Evolutionary conservation across 495 filamentous ascomycete species (phyloP).

Genomic region (Daldinia vernicosa): DNA sequence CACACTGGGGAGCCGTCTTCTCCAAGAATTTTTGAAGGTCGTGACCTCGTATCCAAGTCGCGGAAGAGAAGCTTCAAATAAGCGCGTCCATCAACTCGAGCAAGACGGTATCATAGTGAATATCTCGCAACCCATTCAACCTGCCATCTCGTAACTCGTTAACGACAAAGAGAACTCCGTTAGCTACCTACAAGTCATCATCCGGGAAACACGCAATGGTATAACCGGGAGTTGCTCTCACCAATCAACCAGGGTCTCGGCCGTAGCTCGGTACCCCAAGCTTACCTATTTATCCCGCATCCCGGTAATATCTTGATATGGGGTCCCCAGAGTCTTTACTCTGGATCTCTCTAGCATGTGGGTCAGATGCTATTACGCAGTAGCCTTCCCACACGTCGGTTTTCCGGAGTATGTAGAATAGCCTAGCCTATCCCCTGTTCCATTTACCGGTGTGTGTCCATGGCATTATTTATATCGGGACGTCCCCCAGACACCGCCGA

Average conservation of each 20-base stretch:
- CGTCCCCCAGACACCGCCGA: constrained; percentile 1
- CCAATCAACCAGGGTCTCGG: constrained; percentile 33
- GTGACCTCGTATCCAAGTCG: background rate
- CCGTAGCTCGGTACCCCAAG: constrained; percentile 34
- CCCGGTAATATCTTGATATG: constrained; percentile 34
- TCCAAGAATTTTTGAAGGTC: constrained; percentile 21
- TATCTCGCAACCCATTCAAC: background rate
- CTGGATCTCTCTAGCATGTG: constrained; percentile 7
- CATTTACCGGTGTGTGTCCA: background rate
- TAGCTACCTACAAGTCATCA: background rate
- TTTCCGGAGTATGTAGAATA: constrained; percentile 18
- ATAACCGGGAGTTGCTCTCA: constrained; percentile 13
- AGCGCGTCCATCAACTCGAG: background rate
- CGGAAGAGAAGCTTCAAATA: constrained; percentile 1
- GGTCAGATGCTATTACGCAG: constrained; percentile 14
- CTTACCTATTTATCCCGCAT: constrained; percentile 38
- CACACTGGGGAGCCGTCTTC: constrained; percentile 18
- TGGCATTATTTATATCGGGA: constrained; percentile 30
- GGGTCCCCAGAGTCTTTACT: constrained; percentile 18
- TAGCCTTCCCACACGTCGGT: background rate
- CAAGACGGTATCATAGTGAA: background rate
- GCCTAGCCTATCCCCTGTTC: constrained; percentile 10
- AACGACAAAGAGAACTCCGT: background rate
- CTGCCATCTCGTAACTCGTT: background rate
- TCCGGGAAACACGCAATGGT: background rate